These are phyloP conservation scores for Lichtheimia ramosa DNA, from an alignment of 371 early-diverging fungal genomes.

Conservation along the genomic window DNA sequence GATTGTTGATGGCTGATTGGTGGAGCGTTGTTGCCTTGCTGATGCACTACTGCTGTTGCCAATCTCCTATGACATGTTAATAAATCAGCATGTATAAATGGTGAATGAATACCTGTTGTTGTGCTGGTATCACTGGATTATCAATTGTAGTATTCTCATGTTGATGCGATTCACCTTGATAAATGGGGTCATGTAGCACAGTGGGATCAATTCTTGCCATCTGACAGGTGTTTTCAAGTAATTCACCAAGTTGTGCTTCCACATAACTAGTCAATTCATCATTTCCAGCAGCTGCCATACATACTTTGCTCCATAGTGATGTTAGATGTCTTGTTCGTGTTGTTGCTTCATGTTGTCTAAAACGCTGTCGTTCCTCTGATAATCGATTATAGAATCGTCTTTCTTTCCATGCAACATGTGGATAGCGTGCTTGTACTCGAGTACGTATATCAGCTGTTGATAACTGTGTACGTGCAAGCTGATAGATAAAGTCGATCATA, in stretches of 20 bases:
- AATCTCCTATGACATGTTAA: background rate
- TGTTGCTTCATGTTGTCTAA: constrained; percentile 47
- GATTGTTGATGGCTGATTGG: background rate
- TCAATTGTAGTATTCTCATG: no score
- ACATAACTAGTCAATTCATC: constrained; percentile 38
- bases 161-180: background rate
- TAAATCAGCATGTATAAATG: no score
- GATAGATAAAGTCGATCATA: constrained; percentile 52
- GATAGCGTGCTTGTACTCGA: constrained; percentile 51
- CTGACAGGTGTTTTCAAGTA: constrained; percentile 37
- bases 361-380: constrained; percentile 61
- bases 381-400: constrained; percentile 62
- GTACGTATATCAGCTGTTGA: constrained; percentile 61
- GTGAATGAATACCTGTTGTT: background rate
- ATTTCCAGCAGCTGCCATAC: constrained; percentile 39
- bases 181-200: constrained; percentile 16
- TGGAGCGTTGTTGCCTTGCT: background rate
- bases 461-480: constrained; percentile 43
- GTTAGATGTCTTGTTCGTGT: constrained; percentile 39
- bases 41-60: background rate
- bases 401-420: constrained; percentile 59
- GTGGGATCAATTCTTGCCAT: constrained; percentile 46
- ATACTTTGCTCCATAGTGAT: constrained; percentile 29
- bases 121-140: no score
- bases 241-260: constrained; percentile 20